phyloP scores from a whole-genome alignment of 164 flowering plant genomes.

The Tinospora cordifolia region DNA sequence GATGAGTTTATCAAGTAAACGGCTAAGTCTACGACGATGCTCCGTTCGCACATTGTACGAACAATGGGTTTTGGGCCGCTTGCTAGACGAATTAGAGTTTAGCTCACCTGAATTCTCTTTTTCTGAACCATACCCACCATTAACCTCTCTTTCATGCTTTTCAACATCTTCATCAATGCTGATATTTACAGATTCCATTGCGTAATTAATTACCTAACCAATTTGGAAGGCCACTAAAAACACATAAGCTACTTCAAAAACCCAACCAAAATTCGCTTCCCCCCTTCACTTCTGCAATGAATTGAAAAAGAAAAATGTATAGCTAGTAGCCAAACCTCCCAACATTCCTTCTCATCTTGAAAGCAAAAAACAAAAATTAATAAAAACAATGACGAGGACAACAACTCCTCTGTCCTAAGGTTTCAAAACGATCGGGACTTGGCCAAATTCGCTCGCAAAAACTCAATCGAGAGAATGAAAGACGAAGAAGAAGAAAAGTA shows the following conservation, averaged over 20 bases:
- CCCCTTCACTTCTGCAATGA: too few species aligned
- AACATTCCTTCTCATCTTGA: too few species aligned
- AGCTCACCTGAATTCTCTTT: conserved; percentile 16
- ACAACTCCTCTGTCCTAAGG: too few species aligned
- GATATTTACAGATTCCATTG: not conserved
- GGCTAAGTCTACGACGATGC: conserved; percentile 27
- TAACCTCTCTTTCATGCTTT: not conserved
- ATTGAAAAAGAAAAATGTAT: too few species aligned
- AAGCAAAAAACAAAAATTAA: too few species aligned
- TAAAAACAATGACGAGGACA: too few species aligned
- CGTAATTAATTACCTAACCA: not conserved
- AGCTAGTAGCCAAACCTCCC: too few species aligned
- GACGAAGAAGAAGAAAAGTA: too few species aligned
- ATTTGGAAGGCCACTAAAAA: not conserved
- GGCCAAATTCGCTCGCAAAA: too few species aligned
- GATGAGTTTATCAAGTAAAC: conserved; percentile 33
- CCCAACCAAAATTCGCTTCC: too few species aligned
- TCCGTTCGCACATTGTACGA: conserved; percentile 23
- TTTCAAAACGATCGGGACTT: too few species aligned
- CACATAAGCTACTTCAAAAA: not conserved
- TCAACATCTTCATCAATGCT: not conserved
- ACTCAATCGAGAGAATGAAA: too few species aligned
- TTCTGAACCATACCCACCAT: not conserved
- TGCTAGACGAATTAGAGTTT: conserved; percentile 16
- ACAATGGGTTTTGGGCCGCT: conserved; percentile 32